Percentiles rank a stretch among this genome's conserved stretches.
phyloP scores from a whole-genome alignment of 495 filamentous ascomycete species.

The Astrothelium subdiscretum region DNA sequence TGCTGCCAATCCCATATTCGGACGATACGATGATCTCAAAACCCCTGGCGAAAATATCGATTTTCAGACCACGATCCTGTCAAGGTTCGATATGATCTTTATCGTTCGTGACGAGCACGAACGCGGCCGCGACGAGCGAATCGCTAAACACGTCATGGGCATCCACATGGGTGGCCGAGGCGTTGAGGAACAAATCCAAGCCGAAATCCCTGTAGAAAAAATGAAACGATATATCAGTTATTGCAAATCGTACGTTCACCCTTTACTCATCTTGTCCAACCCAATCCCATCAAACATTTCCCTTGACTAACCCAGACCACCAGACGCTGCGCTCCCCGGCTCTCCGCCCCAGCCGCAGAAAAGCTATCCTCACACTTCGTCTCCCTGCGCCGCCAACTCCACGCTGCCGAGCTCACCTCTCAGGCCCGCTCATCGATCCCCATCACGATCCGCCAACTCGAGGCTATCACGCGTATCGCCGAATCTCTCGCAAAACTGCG shows the following conservation, averaged over 20 bases:
- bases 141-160: constrained; percentile 94
- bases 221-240: constrained; percentile 98
- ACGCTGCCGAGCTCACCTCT: constrained; percentile 74
- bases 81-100: constrained; percentile 99
- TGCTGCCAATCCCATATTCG: constrained; percentile 95
- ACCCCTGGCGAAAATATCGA: constrained; percentile 98
- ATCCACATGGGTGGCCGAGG: constrained; percentile 91
- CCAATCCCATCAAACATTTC: no score
- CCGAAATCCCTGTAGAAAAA: constrained; percentile 85
- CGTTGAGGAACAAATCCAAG: constrained; percentile 68
- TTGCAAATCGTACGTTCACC: constrained; percentile 68
- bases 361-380: constrained; percentile 97
- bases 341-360: constrained; percentile 86
- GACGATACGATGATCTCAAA: constrained; percentile 96
- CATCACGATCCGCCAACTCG: constrained; percentile 94
- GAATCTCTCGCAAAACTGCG: constrained; percentile 89
- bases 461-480: constrained; percentile 93
- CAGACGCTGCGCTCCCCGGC: constrained; percentile 65
- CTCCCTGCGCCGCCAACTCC: constrained; percentile 86
- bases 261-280: background rate
- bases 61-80: constrained; percentile 97
- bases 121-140: constrained; percentile 75
- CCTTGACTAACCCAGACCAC: no score
- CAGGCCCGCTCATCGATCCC: constrained; percentile 85
- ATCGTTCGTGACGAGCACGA: constrained; percentile 96